Evolutionary conservation across 1,284 basidiomycete genomes (phyloP), one percentile per base, ranked within the genome.

Genomic region (Phellopilus nigrolimitatus): DNA sequence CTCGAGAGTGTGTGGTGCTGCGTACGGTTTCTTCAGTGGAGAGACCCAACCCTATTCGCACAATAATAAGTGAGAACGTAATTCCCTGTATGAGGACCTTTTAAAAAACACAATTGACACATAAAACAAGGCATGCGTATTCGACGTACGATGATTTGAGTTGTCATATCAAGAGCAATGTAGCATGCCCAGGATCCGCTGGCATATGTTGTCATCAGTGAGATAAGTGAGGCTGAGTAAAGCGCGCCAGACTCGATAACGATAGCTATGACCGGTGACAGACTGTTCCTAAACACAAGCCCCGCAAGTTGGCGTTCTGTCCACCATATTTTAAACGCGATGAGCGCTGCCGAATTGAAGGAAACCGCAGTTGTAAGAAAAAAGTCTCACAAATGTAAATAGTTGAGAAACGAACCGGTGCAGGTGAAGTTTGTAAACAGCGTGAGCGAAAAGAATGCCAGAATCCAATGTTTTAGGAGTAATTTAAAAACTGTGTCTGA

Each of bases 401-500:
- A 2, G 3, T 10, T 15, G 34, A 37, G 8, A 37, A n/a, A 56
- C 62, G 33, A 34, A 69, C 68, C 40, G 17, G 43, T 31, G 34
- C 39, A 47, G 25, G 15, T 30, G 44, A 39, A n/a, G 41, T 54
- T 54, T 17, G 53, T 54, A 25, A 54, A 46, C 12, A 54, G 48
- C 4, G 53, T 50, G 5, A 60, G 59, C 7, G 59, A 58, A 43
- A 62, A 56, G 21, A 64, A 37, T 17, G 34, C n/a, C 4, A 37
- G n/a, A 3, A 37, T 37, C 34, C 34, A 37, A 15, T 17, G 34
- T 17, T 37, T 37, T n/a, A n/a, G n/a, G n/a, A n/a, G n/a, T n/a
- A 33, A 62, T 56, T 4, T 61, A 62, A 49, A 24, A 25, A n/a
- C 54, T 21, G 34, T 17, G 21, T 12, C 28, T 9, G 24, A 12